Percentiles rank a stretch among this genome's conserved stretches.
Evolutionary conservation across 2,329 filamentous ascomycete species (phyloP).

Genomic region (Rutstroemia sp.): DNA sequence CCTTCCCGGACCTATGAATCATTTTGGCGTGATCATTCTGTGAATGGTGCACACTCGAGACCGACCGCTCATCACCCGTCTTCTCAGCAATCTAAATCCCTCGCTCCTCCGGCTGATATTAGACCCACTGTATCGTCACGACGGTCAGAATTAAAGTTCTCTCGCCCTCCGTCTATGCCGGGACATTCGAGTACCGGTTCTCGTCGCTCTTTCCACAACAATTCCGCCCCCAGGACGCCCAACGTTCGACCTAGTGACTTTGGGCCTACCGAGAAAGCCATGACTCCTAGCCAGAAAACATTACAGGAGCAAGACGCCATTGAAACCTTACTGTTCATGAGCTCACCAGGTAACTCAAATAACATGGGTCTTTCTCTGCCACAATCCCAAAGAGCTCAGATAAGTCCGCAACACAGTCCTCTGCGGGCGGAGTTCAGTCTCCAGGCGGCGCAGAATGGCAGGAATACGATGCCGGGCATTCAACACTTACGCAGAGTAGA

Average conservation of each 20-base stretch:
- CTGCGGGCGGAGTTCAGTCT: slow-evolving; percentile 26
- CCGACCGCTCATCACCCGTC: slow-evolving; percentile 28
- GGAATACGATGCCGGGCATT: slow-evolving; percentile 19
- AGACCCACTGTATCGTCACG: slow-evolving; percentile 23
- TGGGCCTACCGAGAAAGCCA: slow-evolving; percentile 24
- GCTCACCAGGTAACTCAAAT: slow-evolving; percentile 65
- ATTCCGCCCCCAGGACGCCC: slow-evolving; percentile 24
- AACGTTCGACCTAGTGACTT: slow-evolving; percentile 1
- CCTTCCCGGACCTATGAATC: slow-evolving; percentile 35
- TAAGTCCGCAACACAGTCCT: slow-evolving; percentile 27
- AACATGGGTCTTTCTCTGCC: slow-evolving; percentile 49
- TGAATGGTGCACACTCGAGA: slow-evolving; percentile 16
- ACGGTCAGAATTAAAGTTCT: slow-evolving; percentile 26
- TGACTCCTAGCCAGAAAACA: slow-evolving; percentile 59
- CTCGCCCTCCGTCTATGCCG: slow-evolving; percentile 24
- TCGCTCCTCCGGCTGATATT: slow-evolving; percentile 34
- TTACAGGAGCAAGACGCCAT: slow-evolving; percentile 73
- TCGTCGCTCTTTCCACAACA: slow-evolving; percentile 2
- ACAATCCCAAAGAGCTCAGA: slow-evolving; percentile 32
- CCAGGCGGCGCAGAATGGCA: slow-evolving; percentile 14
- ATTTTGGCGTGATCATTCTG: slow-evolving; percentile 38
- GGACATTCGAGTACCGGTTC: slow-evolving; percentile 7
- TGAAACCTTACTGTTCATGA: slow-evolving; percentile 75
- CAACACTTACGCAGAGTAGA: slow-evolving; percentile 16
- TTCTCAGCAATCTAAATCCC: slow-evolving; percentile 37